Evolutionary conservation across 1,284 basidiomycete genomes (phyloP).

Genomic region (Pseudozyma thailandica): DNA sequence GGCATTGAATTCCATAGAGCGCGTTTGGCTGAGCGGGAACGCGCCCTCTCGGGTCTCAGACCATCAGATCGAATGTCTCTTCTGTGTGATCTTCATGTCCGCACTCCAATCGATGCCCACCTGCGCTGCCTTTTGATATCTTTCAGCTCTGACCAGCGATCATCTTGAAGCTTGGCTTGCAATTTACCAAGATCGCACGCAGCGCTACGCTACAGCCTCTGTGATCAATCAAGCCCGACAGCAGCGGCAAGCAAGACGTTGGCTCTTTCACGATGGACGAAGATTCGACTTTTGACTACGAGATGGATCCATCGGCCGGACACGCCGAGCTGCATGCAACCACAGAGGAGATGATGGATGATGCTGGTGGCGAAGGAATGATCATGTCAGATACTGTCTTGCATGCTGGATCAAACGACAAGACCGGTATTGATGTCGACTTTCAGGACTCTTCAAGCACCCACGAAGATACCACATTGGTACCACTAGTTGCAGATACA

Average conservation of each 20-base stretch:
- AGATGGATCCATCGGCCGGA: constrained; percentile 33
- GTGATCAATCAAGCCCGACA: no score
- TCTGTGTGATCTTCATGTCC: not conserved
- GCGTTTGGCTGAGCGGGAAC: not conserved
- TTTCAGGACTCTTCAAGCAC: constrained; percentile 19
- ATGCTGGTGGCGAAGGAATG: constrained; percentile 24
- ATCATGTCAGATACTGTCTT: constrained; percentile 25
- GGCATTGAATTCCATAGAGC: not conserved
- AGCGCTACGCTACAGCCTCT: no score
- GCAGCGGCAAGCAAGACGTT: not conserved
- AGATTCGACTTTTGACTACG: constrained; percentile 34
- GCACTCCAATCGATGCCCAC: not conserved
- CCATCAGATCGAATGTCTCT: not conserved
- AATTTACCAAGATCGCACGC: no score
- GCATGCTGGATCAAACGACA: constrained; percentile 14
- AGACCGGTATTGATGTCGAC: constrained; percentile 27
- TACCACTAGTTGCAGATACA: not conserved
- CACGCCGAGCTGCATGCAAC: constrained; percentile 3
- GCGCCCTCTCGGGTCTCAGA: no score
- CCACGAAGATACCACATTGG: not conserved
- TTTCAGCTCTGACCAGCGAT: no score
- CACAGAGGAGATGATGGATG: constrained; percentile 34
- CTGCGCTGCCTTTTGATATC: no score
- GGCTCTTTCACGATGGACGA: constrained; percentile 26
- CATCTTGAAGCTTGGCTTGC: no score